A percentile compares a stretch with the other conserved stretches of the same genome.
phyloP scores from a whole-genome alignment of 129 eudicot genomes.

The Silybum marianum region DNA sequence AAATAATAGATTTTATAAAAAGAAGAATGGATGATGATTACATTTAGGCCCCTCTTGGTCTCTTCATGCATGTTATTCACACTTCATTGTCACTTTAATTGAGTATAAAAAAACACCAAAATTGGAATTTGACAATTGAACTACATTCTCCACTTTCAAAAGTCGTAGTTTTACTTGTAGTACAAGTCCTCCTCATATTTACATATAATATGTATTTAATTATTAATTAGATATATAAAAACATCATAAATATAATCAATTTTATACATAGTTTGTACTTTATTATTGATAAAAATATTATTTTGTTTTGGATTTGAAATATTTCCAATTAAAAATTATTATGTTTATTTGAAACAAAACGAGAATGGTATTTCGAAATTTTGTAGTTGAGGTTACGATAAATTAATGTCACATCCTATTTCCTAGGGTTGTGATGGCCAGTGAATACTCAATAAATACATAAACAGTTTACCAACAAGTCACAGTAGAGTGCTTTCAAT shows the following conservation, averaged over 20 bases:
- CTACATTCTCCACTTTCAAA: slow-evolving; percentile 38
- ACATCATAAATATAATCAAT: too few species aligned
- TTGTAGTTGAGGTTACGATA: too few species aligned
- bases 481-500: neutral
- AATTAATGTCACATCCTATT: too few species aligned
- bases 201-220: too few species aligned
- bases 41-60: neutral
- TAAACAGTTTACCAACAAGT: too few species aligned
- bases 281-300: too few species aligned
- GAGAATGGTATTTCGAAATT: too few species aligned
- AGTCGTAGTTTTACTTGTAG: slow-evolving; percentile 24
- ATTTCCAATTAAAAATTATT: too few species aligned
- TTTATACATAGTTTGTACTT: too few species aligned
- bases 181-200: slow-evolving; percentile 7
- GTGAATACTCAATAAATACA: neutral
- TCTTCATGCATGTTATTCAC: slow-evolving; percentile 24
- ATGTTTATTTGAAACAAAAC: neutral
- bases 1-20: neutral
- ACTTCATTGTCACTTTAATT: slow-evolving; percentile 31
- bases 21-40: slow-evolving; percentile 19
- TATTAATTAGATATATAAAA: too few species aligned
- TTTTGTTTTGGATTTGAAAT: neutral
- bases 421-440: too few species aligned
- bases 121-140: slow-evolving; percentile 26
- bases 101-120: slow-evolving; percentile 24